Evolutionary conservation across 2,329 filamentous ascomycete genomes (phyloP).

Genomic region (Elsinoe necatrix): DNA sequence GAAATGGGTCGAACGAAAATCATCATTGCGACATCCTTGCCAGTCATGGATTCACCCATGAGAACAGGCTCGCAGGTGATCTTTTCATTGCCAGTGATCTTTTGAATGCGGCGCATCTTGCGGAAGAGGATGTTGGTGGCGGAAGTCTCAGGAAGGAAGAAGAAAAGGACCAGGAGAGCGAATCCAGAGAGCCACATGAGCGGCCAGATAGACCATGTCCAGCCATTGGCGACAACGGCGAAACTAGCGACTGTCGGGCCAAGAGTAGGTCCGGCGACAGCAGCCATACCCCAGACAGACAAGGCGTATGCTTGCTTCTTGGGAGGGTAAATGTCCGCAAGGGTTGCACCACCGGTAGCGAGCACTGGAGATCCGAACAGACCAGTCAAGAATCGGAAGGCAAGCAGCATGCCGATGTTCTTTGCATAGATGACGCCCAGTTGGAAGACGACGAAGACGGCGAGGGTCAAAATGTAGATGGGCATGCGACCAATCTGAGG

Average conservation of each 20-base stretch:
- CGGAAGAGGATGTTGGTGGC: slow-evolving; percentile 36
- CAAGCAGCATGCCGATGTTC: slow-evolving; percentile 45
- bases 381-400: slow-evolving; percentile 43
- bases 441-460: slow-evolving; percentile 42
- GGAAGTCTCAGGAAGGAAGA: slow-evolving; percentile 36
- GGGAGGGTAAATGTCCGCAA: slow-evolving; percentile 38
- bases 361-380: slow-evolving; percentile 41
- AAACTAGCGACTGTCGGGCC: slow-evolving; percentile 39
- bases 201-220: slow-evolving; percentile 38
- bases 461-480: slow-evolving; percentile 37
- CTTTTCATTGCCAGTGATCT: slow-evolving; percentile 32
- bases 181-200: slow-evolving; percentile 36
- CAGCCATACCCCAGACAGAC: slow-evolving; percentile 34
- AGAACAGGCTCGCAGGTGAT: slow-evolving; percentile 37
- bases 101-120: slow-evolving; percentile 34
- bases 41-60: slow-evolving; percentile 29
- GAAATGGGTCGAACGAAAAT: slow-evolving; percentile 37
- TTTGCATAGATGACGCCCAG: slow-evolving; percentile 38
- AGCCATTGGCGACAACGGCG: slow-evolving; percentile 28
- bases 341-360: slow-evolving; percentile 39
- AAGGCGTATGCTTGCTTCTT: slow-evolving; percentile 34
- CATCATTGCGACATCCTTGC: slow-evolving; percentile 33
- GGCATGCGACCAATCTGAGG: slow-evolving; percentile 40
- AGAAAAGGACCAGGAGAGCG: slow-evolving; percentile 32
- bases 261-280: slow-evolving; percentile 35